Evolutionary conservation across 257 asterid genomes (phyloP).

Genomic region (Verbascum thapsus): DNA sequence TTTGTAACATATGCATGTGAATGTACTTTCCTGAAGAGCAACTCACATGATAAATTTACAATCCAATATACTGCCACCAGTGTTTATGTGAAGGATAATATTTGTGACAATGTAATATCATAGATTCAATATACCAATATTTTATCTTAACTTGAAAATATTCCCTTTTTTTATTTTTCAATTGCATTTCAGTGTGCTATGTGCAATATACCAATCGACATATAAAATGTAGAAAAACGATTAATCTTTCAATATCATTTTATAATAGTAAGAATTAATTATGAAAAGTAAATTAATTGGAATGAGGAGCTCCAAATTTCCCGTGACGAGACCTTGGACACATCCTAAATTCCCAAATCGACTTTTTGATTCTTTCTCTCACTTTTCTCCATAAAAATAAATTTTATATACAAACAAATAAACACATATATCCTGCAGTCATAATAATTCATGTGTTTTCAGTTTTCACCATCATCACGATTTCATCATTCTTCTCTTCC

Average conservation of each 20-base stretch:
- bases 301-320: constrained; percentile 81
- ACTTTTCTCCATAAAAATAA: constrained; percentile 55
- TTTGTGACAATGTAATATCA: constrained; percentile 1
- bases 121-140: neutral
- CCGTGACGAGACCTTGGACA: constrained; percentile 90
- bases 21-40: constrained; percentile 55
- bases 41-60: constrained; percentile 55
- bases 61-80: constrained; percentile 28
- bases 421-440: constrained; percentile 30
- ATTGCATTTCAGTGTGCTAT: too few relatives aligned
- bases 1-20: constrained; percentile 66
- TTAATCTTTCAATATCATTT: too few relatives aligned
- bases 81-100: constrained; percentile 22
- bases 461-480: constrained; percentile 51
- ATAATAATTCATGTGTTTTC: constrained; percentile 46
- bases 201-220: too few relatives aligned
- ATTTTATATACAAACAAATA: constrained; percentile 13
- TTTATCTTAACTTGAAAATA: too few relatives aligned
- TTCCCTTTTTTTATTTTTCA: too few relatives aligned
- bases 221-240: too few relatives aligned
- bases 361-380: constrained; percentile 43
- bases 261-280: too few relatives aligned
- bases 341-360: constrained; percentile 52
- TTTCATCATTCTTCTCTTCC: constrained; percentile 38
- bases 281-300: too few relatives aligned